Conservation (phyloP, 441 rosid genomes). For the Iberis amara region DNA sequence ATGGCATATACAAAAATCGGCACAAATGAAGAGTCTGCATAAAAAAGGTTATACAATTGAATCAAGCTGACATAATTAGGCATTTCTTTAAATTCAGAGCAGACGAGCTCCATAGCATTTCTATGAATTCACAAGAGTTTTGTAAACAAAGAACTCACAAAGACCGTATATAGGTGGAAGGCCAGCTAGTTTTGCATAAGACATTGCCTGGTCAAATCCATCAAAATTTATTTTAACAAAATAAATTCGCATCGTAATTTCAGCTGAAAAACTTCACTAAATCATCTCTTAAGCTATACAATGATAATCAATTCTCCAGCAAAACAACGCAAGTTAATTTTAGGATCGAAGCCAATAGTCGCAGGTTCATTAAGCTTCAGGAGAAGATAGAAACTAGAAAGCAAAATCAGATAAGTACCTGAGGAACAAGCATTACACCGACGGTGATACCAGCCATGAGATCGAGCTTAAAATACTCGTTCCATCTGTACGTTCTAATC, state of each 20-base stretch:
- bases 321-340: background rate
- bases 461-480: slow-evolving; percentile 66
- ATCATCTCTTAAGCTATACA: slow-evolving; percentile 6
- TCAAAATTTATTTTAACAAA: background rate
- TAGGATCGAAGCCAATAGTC: too few species aligned
- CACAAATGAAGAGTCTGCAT: slow-evolving; percentile 75
- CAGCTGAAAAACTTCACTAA: too few species aligned
- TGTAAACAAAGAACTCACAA: slow-evolving; percentile 10
- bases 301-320: background rate
- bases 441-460: slow-evolving; percentile 84
- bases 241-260: background rate
- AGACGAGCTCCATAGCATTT: background rate
- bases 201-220: slow-evolving; percentile 74
- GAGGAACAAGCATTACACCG: slow-evolving; percentile 95
- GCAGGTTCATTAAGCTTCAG: background rate
- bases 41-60: slow-evolving; percentile 28
- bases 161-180: slow-evolving; percentile 84
- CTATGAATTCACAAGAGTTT: background rate
- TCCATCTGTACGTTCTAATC: slow-evolving; percentile 73
- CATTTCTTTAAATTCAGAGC: background rate
- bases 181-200: slow-evolving; percentile 93
- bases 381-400: background rate
- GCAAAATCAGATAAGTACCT: slow-evolving; percentile 40
- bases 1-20: slow-evolving; percentile 78
- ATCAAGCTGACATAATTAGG: background rate